These are phyloP conservation scores for Gracilaria domingensis DNA, from an alignment of 23 red algal genomes.

Conservation along the genomic window DNA sequence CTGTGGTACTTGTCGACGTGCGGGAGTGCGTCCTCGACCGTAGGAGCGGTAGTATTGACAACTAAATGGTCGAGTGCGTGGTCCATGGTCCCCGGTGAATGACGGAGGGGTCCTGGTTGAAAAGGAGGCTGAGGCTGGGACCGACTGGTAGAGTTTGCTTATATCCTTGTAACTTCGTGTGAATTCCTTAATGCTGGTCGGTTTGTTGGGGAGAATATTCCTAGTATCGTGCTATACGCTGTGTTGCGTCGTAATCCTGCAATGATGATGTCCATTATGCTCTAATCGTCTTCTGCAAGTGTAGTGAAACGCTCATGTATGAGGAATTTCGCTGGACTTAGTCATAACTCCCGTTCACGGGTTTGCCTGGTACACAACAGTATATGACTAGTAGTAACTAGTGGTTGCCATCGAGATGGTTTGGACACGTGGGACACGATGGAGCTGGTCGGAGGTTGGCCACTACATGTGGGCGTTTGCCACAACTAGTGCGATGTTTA, in stretches of 20 bases:
- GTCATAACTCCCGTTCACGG: no score
- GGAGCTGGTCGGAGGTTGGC: no score
- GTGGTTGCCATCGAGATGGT: no score
- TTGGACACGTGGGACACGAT: no score
- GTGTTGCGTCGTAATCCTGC: not conserved
- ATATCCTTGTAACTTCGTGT: not conserved
- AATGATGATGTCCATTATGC: not conserved
- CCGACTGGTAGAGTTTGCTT: not conserved
- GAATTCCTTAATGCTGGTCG: not conserved
- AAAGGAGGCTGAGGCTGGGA: not conserved
- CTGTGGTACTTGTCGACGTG: not conserved
- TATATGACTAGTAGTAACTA: no score
- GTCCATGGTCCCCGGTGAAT: not conserved
- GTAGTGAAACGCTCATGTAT: no score
- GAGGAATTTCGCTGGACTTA: no score
- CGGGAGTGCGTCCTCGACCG: not conserved
- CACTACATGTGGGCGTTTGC: no score
- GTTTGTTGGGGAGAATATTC: not conserved
- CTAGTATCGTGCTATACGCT: not conserved
- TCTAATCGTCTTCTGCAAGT: not conserved
- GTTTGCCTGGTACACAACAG: no score
- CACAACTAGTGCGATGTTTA: no score
- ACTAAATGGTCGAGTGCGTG: not conserved
- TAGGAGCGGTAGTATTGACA: not conserved
- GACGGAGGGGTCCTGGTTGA: not conserved